Percentiles rank a stretch among this genome's conserved stretches.
These are phyloP conservation scores for Colletotrichum tropicale DNA, from an alignment of 2,329 filamentous ascomycete genomes.

Conservation along the genomic window DNA sequence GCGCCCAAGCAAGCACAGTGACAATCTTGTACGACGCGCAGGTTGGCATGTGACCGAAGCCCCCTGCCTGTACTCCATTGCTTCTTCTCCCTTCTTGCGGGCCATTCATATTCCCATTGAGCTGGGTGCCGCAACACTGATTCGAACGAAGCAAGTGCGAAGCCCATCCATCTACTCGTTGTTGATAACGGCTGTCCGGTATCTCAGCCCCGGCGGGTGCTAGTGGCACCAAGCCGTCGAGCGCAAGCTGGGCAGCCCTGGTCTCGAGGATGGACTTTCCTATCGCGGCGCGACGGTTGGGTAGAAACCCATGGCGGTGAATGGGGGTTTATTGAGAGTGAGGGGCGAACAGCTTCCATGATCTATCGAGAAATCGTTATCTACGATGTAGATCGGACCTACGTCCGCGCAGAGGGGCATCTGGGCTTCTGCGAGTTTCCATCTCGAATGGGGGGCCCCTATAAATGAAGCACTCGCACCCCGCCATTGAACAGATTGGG, in stretches of 20 bases:
- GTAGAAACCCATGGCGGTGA: slow-evolving; percentile 11
- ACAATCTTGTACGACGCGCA: neutral
- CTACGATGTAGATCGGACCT: slow-evolving; percentile 1
- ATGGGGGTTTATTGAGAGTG: neutral
- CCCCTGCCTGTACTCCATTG: neutral
- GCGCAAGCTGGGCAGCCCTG: slow-evolving; percentile 9
- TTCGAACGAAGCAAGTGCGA: neutral
- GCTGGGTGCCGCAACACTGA: neutral
- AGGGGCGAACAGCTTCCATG: neutral
- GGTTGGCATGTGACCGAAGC: neutral
- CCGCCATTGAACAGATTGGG: neutral
- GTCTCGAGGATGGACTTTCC: slow-evolving; percentile 15
- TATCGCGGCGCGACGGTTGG: slow-evolving; percentile 13
- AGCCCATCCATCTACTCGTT: neutral
- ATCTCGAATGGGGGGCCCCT: neutral
- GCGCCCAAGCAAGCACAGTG: neutral
- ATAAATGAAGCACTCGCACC: slow-evolving; percentile 1
- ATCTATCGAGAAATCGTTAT: slow-evolving; percentile 14
- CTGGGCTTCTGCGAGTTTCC: slow-evolving; percentile 4
- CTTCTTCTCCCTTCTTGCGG: neutral
- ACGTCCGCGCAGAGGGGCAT: neutral
- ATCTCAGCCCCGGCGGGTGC: neutral
- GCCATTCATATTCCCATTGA: neutral
- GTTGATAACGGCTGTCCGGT: slow-evolving; percentile 5
- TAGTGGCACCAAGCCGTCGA: neutral